phyloP scores from a whole-genome alignment of 2,329 filamentous ascomycete genomes.

The Cryphonectria carpinicola region DNA sequence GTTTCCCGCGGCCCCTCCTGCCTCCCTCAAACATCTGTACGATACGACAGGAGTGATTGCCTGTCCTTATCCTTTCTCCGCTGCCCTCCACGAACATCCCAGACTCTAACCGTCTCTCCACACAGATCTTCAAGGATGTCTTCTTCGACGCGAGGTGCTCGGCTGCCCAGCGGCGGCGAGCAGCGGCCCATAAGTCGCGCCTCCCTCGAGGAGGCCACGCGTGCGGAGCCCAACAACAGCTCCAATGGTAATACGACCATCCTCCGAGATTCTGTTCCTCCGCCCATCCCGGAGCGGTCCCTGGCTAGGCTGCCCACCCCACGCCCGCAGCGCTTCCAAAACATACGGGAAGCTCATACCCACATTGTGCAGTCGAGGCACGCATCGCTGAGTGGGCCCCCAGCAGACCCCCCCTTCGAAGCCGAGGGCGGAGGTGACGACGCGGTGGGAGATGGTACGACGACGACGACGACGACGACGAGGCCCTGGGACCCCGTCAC shows the following conservation, averaged over 20 bases:
- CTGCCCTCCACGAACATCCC: not conserved
- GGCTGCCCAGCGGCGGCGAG: no score
- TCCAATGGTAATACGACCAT: not conserved
- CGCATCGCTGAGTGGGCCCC: constrained; percentile 17
- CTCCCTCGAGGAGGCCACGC: not conserved
- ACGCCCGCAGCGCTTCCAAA: constrained; percentile 42
- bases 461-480: no score
- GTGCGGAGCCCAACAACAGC: not conserved
- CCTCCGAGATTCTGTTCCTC: not conserved
- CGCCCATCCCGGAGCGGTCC: not conserved
- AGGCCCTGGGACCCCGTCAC: no score
- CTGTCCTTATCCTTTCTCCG: not conserved
- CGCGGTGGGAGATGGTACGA: not conserved
- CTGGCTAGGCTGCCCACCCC: constrained; percentile 31
- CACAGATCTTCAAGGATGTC: no score
- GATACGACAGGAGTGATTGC: not conserved
- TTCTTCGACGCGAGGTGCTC: not conserved
- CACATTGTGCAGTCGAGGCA: constrained; percentile 40
- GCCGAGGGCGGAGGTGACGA: constrained; percentile 5
- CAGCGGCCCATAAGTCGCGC: not conserved
- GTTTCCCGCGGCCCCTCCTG: not conserved
- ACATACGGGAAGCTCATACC: constrained; percentile 44
- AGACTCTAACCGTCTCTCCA: not conserved
- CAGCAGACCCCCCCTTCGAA: not conserved
- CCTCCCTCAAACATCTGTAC: not conserved